A percentile compares a stretch with the other conserved stretches of the same genome.
Conservation (phyloP, 2,329 filamentous ascomycete genomes). For the Hysterium pulicare region DNA sequence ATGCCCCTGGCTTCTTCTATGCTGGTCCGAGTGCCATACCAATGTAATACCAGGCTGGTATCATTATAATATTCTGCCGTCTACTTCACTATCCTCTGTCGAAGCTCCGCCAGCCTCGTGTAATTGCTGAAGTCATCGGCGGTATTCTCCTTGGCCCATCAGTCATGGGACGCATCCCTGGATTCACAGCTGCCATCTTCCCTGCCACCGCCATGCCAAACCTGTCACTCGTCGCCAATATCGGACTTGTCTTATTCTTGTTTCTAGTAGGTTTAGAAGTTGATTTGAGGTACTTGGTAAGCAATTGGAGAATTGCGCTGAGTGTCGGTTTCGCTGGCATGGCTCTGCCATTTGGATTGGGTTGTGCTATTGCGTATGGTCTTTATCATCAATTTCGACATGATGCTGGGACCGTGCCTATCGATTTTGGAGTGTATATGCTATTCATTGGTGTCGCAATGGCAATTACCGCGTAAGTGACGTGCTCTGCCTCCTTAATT, state of each 20-base stretch:
- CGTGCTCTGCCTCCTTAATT: too few relatives aligned
- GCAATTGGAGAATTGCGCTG: constrained; percentile 76
- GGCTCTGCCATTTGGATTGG: constrained; percentile 77
- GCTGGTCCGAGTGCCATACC: constrained; percentile 1
- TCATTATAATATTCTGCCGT: constrained; percentile 73
- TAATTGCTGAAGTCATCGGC: constrained; percentile 83
- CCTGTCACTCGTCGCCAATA: constrained; percentile 73
- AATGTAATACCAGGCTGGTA: constrained; percentile 52
- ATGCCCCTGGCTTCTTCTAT: too few relatives aligned
- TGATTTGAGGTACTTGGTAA: constrained; percentile 71
- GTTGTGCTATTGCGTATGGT: constrained; percentile 76
- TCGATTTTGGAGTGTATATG: constrained; percentile 61
- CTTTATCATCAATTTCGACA: constrained; percentile 70
- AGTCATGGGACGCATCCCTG: constrained; percentile 80
- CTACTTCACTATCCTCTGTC: constrained; percentile 73
- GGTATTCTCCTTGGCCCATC: constrained; percentile 83
- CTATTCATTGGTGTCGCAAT: constrained; percentile 91
- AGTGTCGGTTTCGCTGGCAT: constrained; percentile 78
- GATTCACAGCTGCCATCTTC: constrained; percentile 74
- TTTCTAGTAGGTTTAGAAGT: constrained; percentile 88
- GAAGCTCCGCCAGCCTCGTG: constrained; percentile 73
- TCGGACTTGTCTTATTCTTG: constrained; percentile 79
- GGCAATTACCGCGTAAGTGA: constrained; percentile 81
- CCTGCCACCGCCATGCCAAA: constrained; percentile 70
- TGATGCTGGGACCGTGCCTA: constrained; percentile 54